Base-by-base conservation (phyloP, 1,284 basidiomycete species). In the Ganoderma meredithae region DNA sequence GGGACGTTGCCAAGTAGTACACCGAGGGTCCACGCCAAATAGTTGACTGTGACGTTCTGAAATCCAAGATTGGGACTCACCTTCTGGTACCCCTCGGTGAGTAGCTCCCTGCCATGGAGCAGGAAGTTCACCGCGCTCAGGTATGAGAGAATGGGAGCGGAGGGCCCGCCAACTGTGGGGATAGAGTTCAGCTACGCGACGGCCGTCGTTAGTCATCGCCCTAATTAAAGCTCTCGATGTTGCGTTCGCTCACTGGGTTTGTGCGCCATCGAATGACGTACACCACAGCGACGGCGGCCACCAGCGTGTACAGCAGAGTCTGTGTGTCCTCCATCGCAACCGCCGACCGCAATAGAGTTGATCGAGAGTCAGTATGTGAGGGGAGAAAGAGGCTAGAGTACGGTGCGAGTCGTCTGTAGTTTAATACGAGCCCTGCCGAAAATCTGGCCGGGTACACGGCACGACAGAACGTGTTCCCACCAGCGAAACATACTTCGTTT, bases 21-120 rank as follows among this genome's bases (percentile, higher is more conserved):
- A 31, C 31, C 31, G 31, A 5, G 31, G 31, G 31, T 31, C 31
- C 31, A 31, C 31, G 31, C 31, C 31, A 31, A 31, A 31, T 22
- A 15, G 22, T 25, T 43, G 41, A 43, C 13, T 15, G 41, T 13
- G 40, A 13, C 19, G n/a, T 15, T 33, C 17, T 31, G 22, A 25
- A n/a, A 44, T n/a, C 7, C 43, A 9, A n/a, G n/a, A 19, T 19
- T n/a, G 52, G n/a, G n/a, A 56, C 66, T 39, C 59, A 79, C 77
- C 68, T 78, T 78, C 27, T 74, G 65, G 66, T 79, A 78, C 1
- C 78, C 79, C 60, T 77, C 76, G 49, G 74, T 67, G 15, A 79
- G 49, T 56, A 79, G 63, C 7, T 70, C 66, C 19, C 63, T 67
- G 0, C 73, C 75, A 66, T 77, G 25, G 12, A 56, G 49, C n/a